Base-by-base conservation (phyloP, 2,329 filamentous ascomycete genomes). In the Diplodia intermedia region DNA sequence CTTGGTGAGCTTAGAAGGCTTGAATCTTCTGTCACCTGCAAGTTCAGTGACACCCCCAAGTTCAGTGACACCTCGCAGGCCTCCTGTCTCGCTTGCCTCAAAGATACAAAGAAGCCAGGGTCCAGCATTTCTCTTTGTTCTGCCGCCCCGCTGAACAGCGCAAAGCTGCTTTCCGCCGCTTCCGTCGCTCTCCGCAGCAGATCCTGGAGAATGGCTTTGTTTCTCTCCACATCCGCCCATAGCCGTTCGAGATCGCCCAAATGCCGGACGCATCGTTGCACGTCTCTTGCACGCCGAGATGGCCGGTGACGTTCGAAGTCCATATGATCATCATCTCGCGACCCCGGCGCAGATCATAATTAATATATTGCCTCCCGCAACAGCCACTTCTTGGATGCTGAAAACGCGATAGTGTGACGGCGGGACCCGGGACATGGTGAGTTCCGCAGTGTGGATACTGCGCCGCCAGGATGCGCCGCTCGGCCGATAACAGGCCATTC, bases 301-400 rank as follows among this genome's bases (percentile, higher is more conserved):
- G 3, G 57, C 52, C 3, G 60, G 60, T 33, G 60, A 63, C 20
- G 47, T 38, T 33, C 60, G 60, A 53, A 63, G 57, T n/a, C 43
- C 50, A 43, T 61, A 29, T 20, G 40, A 50, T 62, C 57, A 62
- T 79, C 75, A 8, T 26, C n/a, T 74, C 73, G 15, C 76, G 77
- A 65, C 72, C 76, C 1, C 57, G 43, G 38, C n/a, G 43, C 43
- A n/a, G 36, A 29, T 60, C 52, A 33, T 36, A 29, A 55, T 31
- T 20, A 7, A 47, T 20, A 47, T 47, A 47, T 47, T 18, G 40
- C 18, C 50, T 3, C 60, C 60, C 12, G 60, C 60, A 43, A 52
- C 60, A 9, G 43, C 60, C n/a, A 52, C 12, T 12, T 63, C 31
- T 12, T 63, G 60, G 29, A 52, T 49, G 47, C 60, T 52, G 60